Evolutionary conservation across 2,329 filamentous ascomycete species (phyloP).

Genomic region (Phialocephala sp.): DNA sequence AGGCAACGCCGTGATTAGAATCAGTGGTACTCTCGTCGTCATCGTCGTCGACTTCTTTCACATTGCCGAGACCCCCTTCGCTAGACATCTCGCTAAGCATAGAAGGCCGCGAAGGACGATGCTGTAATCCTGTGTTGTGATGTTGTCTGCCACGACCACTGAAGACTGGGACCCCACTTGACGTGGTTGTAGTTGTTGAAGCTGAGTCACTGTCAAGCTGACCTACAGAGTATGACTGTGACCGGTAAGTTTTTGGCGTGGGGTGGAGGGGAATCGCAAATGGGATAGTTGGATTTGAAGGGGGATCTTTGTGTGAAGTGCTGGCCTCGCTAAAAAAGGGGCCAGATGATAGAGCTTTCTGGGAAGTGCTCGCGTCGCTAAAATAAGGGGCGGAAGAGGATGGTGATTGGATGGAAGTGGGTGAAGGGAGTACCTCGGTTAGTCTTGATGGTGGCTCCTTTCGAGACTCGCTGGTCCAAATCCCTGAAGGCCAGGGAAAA

Average conservation of each 20-base stretch:
- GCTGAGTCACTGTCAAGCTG: slow-evolving; percentile 75
- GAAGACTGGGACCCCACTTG: slow-evolving; percentile 32
- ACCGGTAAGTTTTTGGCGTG: slow-evolving; percentile 90
- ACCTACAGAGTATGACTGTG: slow-evolving; percentile 95
- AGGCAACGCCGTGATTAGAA: slow-evolving; percentile 58
- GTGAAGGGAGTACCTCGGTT: slow-evolving; percentile 76
- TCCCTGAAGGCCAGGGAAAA: slow-evolving; percentile 79
- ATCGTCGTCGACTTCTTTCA: slow-evolving; percentile 73
- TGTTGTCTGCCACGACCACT: slow-evolving; percentile 44
- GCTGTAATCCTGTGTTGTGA: slow-evolving; percentile 74
- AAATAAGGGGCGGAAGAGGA: slow-evolving; percentile 31
- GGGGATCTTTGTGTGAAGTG: slow-evolving; percentile 48
- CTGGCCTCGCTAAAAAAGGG: neutral
- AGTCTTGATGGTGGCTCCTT: slow-evolving; percentile 79
- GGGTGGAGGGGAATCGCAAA: slow-evolving; percentile 89
- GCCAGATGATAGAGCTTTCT: neutral
- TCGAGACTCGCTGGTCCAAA: slow-evolving; percentile 77
- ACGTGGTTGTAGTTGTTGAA: slow-evolving; percentile 33
- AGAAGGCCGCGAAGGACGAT: slow-evolving; percentile 79
- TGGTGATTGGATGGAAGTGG: slow-evolving; percentile 63
- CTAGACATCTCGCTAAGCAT: slow-evolving; percentile 76
- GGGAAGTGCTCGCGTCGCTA: neutral
- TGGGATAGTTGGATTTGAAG: slow-evolving; percentile 71
- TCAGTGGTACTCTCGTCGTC: slow-evolving; percentile 63
- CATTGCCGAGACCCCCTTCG: slow-evolving; percentile 68